phyloP scores from a whole-genome alignment of 352 stramenopile species.

The Pilasporangium apinafurcum region DNA sequence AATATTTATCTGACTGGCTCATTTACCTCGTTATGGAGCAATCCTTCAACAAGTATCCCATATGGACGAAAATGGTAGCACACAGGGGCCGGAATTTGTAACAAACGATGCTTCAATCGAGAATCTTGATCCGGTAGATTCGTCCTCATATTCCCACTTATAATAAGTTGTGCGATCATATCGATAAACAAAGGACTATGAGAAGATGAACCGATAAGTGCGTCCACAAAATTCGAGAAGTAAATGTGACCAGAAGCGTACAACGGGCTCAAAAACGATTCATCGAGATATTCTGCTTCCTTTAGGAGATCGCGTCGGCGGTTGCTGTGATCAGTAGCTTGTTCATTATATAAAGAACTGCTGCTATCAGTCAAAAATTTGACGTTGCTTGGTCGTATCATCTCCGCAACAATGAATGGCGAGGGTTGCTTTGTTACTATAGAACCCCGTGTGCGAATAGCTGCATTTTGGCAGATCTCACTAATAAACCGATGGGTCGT shows the following conservation, averaged over 20 bases:
- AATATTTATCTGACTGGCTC: too few species aligned
- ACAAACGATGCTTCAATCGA: conserved; percentile 30
- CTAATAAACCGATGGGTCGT: conserved; percentile 72
- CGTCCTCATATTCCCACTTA: conserved; percentile 45
- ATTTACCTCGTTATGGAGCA: conserved; percentile 57
- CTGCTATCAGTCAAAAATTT: conserved; percentile 63
- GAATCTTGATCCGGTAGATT: conserved; percentile 42
- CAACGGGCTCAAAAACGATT: conserved; percentile 43
- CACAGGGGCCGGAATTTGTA: conserved; percentile 46
- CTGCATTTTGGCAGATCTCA: conserved; percentile 45
- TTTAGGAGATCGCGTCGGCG: conserved; percentile 38
- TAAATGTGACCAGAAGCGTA: conserved; percentile 64
- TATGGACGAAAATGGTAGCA: conserved; percentile 58
- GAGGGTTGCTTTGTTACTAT: conserved; percentile 2
- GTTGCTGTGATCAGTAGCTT: conserved; percentile 18
- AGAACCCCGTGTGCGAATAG: conserved; percentile 1
- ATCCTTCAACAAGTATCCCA: conserved; percentile 38
- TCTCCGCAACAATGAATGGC: conserved; percentile 61
- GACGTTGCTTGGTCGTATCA: conserved; percentile 66
- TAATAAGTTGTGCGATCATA: conserved; percentile 58
- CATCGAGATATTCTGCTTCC: conserved; percentile 50
- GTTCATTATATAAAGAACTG: conserved; percentile 35
- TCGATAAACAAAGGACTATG: conserved; percentile 58
- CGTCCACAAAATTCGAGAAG: conserved; percentile 70
- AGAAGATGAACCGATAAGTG: conserved; percentile 50